Evolutionary conservation across 2,329 filamentous ascomycete genomes (phyloP).

Genomic region (Cercospora sesami): DNA sequence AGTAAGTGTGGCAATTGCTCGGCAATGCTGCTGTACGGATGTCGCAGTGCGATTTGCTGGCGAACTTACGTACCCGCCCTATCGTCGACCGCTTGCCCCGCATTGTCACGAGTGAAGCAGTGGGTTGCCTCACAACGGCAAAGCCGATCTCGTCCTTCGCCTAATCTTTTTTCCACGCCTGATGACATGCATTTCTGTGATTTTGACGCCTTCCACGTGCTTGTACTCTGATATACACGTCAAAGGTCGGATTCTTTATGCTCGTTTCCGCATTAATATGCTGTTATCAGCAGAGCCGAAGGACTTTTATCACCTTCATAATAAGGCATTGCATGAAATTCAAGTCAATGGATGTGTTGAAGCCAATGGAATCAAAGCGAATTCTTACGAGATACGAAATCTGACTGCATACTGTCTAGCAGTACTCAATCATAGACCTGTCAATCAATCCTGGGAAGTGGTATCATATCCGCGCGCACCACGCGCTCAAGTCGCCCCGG

Average conservation of each 20-base stretch:
- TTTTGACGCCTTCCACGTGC: neutral
- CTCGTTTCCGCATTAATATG: neutral
- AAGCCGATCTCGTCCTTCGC: neutral
- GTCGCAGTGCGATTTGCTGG: neutral
- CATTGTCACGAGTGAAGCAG: conserved; percentile 8
- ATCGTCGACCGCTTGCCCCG: conserved; percentile 9
- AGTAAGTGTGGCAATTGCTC: conserved; percentile 8
- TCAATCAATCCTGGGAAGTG: neutral
- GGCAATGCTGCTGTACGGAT: conserved; percentile 3
- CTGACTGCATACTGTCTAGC: neutral
- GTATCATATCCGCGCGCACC: neutral
- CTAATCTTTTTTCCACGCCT: neutral
- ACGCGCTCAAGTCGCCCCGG: neutral
- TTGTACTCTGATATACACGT: neutral
- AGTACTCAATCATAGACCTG: neutral
- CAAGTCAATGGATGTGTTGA: neutral
- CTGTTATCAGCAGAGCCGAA: neutral
- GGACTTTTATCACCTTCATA: neutral
- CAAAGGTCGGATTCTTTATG: neutral
- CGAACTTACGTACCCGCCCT: conserved; percentile 2
- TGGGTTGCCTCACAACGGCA: neutral
- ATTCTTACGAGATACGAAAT: conserved; percentile 20
- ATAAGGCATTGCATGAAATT: neutral
- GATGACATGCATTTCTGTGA: neutral
- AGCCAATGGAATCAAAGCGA: neutral